phyloP scores from a whole-genome alignment of 305 asterid genomes.

The Nicotiana rustica region DNA sequence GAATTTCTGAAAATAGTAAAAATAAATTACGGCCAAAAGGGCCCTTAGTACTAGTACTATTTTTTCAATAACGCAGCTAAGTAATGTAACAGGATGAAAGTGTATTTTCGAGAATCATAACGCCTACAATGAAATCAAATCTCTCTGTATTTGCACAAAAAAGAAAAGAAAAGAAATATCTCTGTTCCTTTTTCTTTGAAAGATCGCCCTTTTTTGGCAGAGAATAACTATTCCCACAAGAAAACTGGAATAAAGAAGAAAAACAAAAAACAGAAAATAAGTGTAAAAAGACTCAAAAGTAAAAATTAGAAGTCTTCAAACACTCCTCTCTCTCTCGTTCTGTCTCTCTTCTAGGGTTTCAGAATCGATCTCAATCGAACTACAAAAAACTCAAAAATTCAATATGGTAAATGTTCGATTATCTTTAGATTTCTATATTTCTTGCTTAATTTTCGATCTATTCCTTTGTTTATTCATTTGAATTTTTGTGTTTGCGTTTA shows the following conservation, averaged over 20 bases:
- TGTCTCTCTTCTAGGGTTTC: constrained; percentile 38
- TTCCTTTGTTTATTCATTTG: not conserved
- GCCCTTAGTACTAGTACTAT: too few species aligned
- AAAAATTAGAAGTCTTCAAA: not conserved
- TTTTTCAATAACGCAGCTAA: too few species aligned
- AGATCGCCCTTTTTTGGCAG: not conserved
- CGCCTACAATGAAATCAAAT: not conserved
- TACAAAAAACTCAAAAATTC: not conserved
- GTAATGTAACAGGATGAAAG: too few species aligned
- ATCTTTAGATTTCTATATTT: not conserved
- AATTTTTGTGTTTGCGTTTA: not conserved
- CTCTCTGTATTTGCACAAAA: too few species aligned
- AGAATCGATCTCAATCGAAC: constrained; percentile 31
- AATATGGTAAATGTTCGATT: constrained; percentile 33
- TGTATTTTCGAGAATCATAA: too few species aligned
- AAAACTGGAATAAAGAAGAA: not conserved
- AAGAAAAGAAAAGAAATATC: not conserved
- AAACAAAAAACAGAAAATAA: not conserved
- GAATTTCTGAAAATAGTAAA: too few species aligned
- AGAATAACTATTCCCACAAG: constrained; percentile 2
- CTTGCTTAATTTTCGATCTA: not conserved
- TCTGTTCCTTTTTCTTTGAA: not conserved
- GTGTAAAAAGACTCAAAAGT: not conserved
- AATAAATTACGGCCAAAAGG: too few species aligned
- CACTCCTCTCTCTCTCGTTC: not conserved